Evolutionary conservation across 2,329 filamentous ascomycete species (phyloP).

Genomic region (Botrytis cinerea): DNA sequence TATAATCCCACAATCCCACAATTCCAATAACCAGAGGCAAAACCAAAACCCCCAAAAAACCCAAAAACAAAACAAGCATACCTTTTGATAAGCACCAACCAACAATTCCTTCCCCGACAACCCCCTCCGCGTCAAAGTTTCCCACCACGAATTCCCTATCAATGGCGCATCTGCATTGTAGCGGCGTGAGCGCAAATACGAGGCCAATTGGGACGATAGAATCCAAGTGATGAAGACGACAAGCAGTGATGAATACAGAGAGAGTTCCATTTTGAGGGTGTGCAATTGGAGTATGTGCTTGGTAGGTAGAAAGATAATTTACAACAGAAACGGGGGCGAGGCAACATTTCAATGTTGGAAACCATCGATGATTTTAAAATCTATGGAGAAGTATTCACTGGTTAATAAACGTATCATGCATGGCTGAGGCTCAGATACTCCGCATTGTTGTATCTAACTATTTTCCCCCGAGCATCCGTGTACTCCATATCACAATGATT

Average conservation of each 20-base stretch:
- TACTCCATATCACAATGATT: neutral
- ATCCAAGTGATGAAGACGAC: neutral
- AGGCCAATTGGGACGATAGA: neutral
- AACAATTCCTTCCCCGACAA: neutral
- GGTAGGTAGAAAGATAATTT: neutral
- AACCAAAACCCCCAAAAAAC: too few relatives aligned
- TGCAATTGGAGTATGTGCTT: neutral
- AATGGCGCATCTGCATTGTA: neutral
- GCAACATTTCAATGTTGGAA: neutral
- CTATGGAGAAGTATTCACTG: neutral
- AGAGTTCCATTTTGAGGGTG: slow-evolving; percentile 9
- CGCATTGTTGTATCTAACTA: neutral
- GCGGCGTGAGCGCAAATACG: neutral
- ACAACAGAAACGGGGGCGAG: neutral
- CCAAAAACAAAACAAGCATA: neutral
- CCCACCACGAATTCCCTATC: slow-evolving; percentile 8
- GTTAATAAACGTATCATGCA: neutral
- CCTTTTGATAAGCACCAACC: slow-evolving; percentile 16
- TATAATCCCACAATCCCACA: neutral
- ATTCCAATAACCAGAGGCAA: neutral
- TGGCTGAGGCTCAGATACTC: neutral
- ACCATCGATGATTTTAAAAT: neutral
- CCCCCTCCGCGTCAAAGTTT: neutral
- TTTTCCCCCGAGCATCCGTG: neutral
- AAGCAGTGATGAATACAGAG: slow-evolving; percentile 7